Evolutionary conservation across 2,329 filamentous ascomycete genomes (phyloP), one percentile per base, ranked within the genome.

Genomic region (Botrytis squamosa): DNA sequence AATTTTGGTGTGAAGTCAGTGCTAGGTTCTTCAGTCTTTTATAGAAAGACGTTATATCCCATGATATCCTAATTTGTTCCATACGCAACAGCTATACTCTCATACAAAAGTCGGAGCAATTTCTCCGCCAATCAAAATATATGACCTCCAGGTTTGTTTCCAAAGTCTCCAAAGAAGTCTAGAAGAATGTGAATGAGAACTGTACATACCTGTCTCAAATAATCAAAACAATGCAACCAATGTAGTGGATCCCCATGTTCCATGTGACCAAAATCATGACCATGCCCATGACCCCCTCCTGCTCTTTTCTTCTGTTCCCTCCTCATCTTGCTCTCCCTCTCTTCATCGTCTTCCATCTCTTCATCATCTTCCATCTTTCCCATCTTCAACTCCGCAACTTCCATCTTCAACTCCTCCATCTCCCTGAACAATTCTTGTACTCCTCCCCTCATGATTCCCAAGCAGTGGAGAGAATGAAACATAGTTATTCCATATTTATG

Each of bases 151-250:
- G 33, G 7, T 65, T 46, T 14, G 9, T 22, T 3, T 52, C 20
- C 22, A 12, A 18, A n/a, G 16, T 8, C 16, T 12, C 22, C 22
- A 16, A 16, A n/a, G 3, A 67, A 22, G 12, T n/a, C 29, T 36
- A 16, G 49, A 22, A 33, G 25, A 59, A 25, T 18, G 18, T 9
- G n/a, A 38, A 36, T 67, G 33, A n/a, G 14, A 8, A 44, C 8
- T n/a, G 6, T 55, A 57, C 71, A 52, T 64, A 73, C 71, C 71
- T 73, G 71, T 73, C 71, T 70, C 44, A 73, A 55, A 70, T 73
- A 73, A 44, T 73, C 71, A 70, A 73, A 73, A 44, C 71, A 73
- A 66, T 73, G 71, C 22, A 73, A 57, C 71, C 65, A 70, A 70
- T 73, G 71, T 44, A 55, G 16, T 52, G 71, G 64, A 68, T 72